Conservation (phyloP, 2,329 filamentous ascomycete species). For the Metarhizium brunneum region DNA sequence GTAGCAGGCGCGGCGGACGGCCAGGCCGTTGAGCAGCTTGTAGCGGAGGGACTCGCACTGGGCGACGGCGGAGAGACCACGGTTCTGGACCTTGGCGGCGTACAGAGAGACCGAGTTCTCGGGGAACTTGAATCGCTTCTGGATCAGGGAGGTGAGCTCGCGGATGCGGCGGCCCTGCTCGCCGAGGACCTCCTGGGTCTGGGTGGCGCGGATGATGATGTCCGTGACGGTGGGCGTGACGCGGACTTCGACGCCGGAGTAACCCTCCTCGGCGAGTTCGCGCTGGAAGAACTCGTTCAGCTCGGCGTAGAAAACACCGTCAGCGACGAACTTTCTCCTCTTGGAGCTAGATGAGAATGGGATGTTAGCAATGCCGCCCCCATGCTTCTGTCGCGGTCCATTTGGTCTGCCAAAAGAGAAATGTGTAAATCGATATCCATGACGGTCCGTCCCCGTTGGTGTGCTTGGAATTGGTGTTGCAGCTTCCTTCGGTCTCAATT, state of each 20-base stretch:
- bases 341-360: slow-evolving; percentile 55
- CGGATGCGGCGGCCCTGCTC: slow-evolving; percentile 99
- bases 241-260: slow-evolving; percentile 99
- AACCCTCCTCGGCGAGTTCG: slow-evolving; percentile 99
- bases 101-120: slow-evolving; percentile 99
- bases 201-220: slow-evolving; percentile 99
- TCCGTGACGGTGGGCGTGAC: slow-evolving; percentile 99
- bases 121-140: slow-evolving; percentile 99
- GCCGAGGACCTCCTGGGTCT: slow-evolving; percentile 99
- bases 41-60: slow-evolving; percentile 99
- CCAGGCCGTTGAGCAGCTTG: slow-evolving; percentile 99
- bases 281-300: slow-evolving; percentile 99
- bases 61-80: slow-evolving; percentile 97
- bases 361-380: slow-evolving; percentile 2
- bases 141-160: slow-evolving; percentile 99
- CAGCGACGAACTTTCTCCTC: slow-evolving; percentile 89
- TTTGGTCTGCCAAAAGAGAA: no score
- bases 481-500: no score
- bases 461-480: no score
- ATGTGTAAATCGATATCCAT: no score
- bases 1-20: slow-evolving; percentile 97
- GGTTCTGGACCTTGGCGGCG: slow-evolving; percentile 99
- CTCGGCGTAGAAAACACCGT: slow-evolving; percentile 99
- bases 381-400: not conserved
- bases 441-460: no score